Evolutionary conservation across 2,329 filamentous ascomycete species (phyloP).

Genomic region (Fusarium secorum): DNA sequence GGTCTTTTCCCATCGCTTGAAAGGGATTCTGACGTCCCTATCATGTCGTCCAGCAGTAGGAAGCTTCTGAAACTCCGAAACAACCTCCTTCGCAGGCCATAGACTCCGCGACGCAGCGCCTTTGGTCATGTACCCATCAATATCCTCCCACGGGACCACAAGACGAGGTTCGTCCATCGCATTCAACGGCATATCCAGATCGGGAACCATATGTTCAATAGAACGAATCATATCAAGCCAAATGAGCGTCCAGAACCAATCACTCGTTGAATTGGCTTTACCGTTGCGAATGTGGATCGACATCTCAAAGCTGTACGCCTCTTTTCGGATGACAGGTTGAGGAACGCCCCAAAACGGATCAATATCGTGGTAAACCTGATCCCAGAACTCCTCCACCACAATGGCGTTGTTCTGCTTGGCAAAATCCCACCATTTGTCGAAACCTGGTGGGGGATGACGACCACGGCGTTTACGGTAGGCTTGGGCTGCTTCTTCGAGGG

Average conservation of each 20-base stretch:
- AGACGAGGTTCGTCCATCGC: slow-evolving; percentile 72
- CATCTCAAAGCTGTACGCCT: slow-evolving; percentile 66
- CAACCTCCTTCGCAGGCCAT: slow-evolving; percentile 53
- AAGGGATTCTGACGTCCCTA: slow-evolving; percentile 45
- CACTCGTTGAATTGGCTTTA: slow-evolving; percentile 58
- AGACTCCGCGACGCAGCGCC: slow-evolving; percentile 59
- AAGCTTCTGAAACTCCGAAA: slow-evolving; percentile 54
- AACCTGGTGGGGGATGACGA: slow-evolving; percentile 69
- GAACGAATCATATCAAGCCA: slow-evolving; percentile 63
- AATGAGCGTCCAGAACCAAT: slow-evolving; percentile 66
- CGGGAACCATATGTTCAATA: slow-evolving; percentile 65
- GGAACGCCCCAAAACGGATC: slow-evolving; percentile 65
- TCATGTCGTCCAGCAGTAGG: slow-evolving; percentile 50
- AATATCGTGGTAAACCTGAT: slow-evolving; percentile 69
- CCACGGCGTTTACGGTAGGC: slow-evolving; percentile 66
- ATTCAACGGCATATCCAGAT: slow-evolving; percentile 74
- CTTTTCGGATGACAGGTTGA: slow-evolving; percentile 57
- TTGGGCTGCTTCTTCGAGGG: slow-evolving; percentile 61
- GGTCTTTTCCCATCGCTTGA: slow-evolving; percentile 61
- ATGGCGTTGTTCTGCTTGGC: slow-evolving; percentile 61
- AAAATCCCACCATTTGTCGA: slow-evolving; percentile 67
- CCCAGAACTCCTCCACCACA: slow-evolving; percentile 70
- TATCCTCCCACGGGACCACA: slow-evolving; percentile 69
- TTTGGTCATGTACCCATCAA: slow-evolving; percentile 61
- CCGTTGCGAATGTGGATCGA: slow-evolving; percentile 65